Base-by-base conservation (phyloP, 1,284 basidiomycete species). In the Cryptococcus sp. region DNA sequence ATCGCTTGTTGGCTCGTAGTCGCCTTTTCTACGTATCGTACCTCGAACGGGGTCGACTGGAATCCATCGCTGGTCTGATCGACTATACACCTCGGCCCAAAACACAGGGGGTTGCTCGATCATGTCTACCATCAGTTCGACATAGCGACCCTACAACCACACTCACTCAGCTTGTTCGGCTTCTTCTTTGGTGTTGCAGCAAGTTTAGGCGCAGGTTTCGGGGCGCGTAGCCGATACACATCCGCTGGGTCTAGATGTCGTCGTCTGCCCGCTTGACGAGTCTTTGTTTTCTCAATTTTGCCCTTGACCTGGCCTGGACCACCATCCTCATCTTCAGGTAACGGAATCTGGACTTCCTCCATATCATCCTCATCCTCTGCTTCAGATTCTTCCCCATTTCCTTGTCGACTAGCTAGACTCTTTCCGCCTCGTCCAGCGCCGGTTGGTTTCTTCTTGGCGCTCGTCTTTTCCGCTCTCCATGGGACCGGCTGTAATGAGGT, bases 61-160 rank as follows among this genome's bases (percentile, higher is more conserved):
- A 18, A 98, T 78, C 94, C 94, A 99, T 39, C 85, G 84, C 43
- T 83, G 85, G 74, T 97, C 92, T 1, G 92, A 85, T 18, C 89
- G 85, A 24, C 89, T 93, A 74, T 93, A 99, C 0, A 97, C 89
- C 73, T 98, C 96, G 1, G 89, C 91, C 96, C 94, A 99, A 73
- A 93, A 91, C 2, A 94, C 86, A 0, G 94, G 96, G 1, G 92
- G 87, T n/a, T 74, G 68, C 2, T 62, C 50, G 0, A 60, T 59
- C 24, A 76, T 59, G 52, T 72, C 74, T 73, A 40, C 4, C n/a
- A 41, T 47, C 18, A 23, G 28, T 14, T 10, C 28, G 3, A 13
- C 7, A 14, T 25, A 32, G 13, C 22, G 5, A 49, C 31, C 46
- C 46, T 32, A 34, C 32, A 16, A 34, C 32, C 32, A 34, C 16